Evolutionary conservation across 768 basidiomycete genomes (phyloP).

Genomic region (Hygrophoropsis aurantiaca): DNA sequence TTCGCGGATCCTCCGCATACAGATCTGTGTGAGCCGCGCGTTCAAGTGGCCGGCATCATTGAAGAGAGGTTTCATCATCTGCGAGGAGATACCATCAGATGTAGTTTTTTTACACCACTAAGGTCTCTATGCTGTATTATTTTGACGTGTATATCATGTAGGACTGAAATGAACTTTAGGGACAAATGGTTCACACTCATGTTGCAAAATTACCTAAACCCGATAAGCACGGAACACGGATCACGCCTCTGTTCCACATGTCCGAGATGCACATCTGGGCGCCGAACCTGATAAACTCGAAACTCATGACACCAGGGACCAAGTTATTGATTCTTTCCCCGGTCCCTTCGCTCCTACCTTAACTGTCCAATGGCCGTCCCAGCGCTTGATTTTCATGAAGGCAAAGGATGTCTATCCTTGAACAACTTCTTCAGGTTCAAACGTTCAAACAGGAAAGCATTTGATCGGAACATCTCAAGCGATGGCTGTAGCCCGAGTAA

Average conservation of each 20-base stretch:
- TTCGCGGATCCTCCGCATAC: conserved; percentile 1
- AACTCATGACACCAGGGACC: conserved; percentile 18
- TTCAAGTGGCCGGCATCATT: not conserved
- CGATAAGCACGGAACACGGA: conserved; percentile 27
- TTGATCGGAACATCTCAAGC: too few relatives aligned
- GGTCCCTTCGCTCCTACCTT: conserved; percentile 9
- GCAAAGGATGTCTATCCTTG: conserved; percentile 19
- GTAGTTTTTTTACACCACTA: conserved; percentile 4
- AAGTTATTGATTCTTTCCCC: conserved; percentile 2
- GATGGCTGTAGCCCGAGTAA: too few relatives aligned
- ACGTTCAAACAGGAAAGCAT: not conserved
- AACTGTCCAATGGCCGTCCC: conserved; percentile 18
- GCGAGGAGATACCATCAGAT: conserved; percentile 4
- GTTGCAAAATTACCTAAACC: conserved; percentile 16
- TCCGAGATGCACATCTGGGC: conserved; percentile 15
- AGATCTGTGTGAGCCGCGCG: not conserved
- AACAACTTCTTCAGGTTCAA: conserved; percentile 15
- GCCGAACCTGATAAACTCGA: conserved; percentile 29
- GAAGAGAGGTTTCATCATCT: conserved; percentile 6
- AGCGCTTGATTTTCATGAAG: conserved; percentile 22
- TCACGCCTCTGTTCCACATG: conserved; percentile 19
- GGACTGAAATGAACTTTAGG: not conserved
- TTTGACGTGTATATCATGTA: conserved; percentile 9
- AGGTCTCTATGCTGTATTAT: conserved; percentile 5
- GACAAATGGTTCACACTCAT: not conserved